Evolutionary conservation across 2,329 filamentous ascomycete species (phyloP), one percentile per base, ranked within the genome.

Genomic region (Ophiosphaerella narmari): DNA sequence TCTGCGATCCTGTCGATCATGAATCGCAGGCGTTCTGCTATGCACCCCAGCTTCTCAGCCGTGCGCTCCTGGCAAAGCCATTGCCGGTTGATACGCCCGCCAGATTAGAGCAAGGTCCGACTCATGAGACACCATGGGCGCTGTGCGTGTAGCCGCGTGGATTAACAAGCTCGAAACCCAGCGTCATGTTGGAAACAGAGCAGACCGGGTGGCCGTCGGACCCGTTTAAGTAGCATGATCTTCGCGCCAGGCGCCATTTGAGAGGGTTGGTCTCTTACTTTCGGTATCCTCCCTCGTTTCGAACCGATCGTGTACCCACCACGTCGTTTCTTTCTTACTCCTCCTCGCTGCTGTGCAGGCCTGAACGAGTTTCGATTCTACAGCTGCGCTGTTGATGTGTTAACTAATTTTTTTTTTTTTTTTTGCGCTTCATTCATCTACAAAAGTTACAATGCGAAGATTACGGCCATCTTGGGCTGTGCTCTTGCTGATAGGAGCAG

Each of bases 341-440:
- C 48, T 58, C 59, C 60, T 71, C 58, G 50, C 68, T 73, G 68
- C 68, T 71, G 68, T 58, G 70, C 70, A 71, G 68, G 61, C 62
- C 56, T 66, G 61, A 65, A 52, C 53, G 62, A 62, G 60, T 57
- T 68, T 59, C 42, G 50, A 60, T 55, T 54, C 48, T 52, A 36
- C 52, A 73, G 70, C 70, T 70, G 70, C 60, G 54, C 70, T 73
- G 70, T 67, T 65, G 43, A 64, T 60, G 50, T 66, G 60, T 57
- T 69, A 62, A 69, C 60, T 67, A 67, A 65, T 71, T 43, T 33
- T 48, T 36, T 48, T 18, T 18, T 18, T 18, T 46, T 32, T 45
- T 35, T 39, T 39, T 31, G 32, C 46, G 23, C 34, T 39, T 46
- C 31, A 31, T 40, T 21, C 32, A 41, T 23, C 45, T 26, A 29